phyloP scores from a whole-genome alignment of 2,329 filamentous ascomycete genomes.

The Pseudogymnoascus sp. region DNA sequence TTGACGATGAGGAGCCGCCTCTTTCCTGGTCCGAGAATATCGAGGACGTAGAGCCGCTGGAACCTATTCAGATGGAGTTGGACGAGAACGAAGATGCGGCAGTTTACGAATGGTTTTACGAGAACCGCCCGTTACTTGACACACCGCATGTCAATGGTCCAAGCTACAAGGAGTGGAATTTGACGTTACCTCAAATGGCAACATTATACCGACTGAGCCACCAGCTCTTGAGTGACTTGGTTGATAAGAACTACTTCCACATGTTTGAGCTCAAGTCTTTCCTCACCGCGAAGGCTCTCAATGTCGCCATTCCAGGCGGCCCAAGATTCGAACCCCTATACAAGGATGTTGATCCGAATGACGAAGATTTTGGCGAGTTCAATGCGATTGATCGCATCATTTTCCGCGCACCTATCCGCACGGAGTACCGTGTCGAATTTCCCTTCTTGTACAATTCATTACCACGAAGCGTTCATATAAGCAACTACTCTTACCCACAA shows the following conservation, averaged over 20 bases:
- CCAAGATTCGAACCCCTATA: conserved; percentile 95
- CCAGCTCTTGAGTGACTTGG: conserved; percentile 81
- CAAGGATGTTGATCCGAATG: conserved; percentile 97
- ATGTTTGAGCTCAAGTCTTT: conserved; percentile 95
- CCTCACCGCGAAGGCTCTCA: conserved; percentile 90
- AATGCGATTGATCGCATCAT: conserved; percentile 99
- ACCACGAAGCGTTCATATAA: conserved; percentile 84
- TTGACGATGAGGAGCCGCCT: conserved; percentile 96
- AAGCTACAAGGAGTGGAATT: conserved; percentile 94
- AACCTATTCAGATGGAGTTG: conserved; percentile 97
- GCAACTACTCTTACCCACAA: conserved; percentile 92
- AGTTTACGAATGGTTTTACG: conserved; percentile 96
- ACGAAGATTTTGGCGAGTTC: conserved; percentile 98
- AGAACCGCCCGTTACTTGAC: conserved; percentile 82
- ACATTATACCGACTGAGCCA: conserved; percentile 86
- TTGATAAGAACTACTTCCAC: conserved; percentile 96
- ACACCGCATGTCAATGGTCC: conserved; percentile 92
- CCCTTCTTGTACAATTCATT: conserved; percentile 95
- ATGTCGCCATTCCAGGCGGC: conserved; percentile 94
- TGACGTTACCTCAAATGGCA: conserved; percentile 91
- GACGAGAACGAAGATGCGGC: conserved; percentile 88
- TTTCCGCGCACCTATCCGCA: conserved; percentile 89
- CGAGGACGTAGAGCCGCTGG: conserved; percentile 92
- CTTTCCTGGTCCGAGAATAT: conserved; percentile 98
- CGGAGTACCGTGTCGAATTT: conserved; percentile 90